Percentiles rank a stretch among this genome's conserved stretches.
Conservation (phyloP, 306 rosid genomes). For the Medicago arabica region DNA sequence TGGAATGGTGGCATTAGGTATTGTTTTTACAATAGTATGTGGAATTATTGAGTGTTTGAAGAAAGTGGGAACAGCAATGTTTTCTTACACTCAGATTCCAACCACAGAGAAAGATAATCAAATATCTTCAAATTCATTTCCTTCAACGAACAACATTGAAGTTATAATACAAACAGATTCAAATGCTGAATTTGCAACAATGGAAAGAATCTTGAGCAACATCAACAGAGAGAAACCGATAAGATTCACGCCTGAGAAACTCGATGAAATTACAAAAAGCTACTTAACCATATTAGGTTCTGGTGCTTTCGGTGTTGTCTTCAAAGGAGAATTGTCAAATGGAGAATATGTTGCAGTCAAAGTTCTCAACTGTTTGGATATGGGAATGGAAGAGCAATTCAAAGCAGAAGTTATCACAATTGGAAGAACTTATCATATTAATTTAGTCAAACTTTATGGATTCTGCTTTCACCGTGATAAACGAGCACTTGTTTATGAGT, state of each 20-base stretch:
- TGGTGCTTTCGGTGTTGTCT: slow-evolving; percentile 53
- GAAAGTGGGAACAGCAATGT: slow-evolving; percentile 54
- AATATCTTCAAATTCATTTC: slow-evolving; percentile 22
- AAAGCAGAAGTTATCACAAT: slow-evolving; percentile 58
- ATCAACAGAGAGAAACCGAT: slow-evolving; percentile 53
- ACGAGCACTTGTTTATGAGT: slow-evolving; percentile 54
- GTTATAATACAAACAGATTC: slow-evolving; percentile 41
- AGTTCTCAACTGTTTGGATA: slow-evolving; percentile 45
- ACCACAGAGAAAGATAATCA: slow-evolving; percentile 30
- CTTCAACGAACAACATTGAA: slow-evolving; percentile 30
- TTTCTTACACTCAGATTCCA: slow-evolving; percentile 46
- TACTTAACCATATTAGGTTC: slow-evolving; percentile 52
- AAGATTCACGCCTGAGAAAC: slow-evolving; percentile 48
- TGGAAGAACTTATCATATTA: slow-evolving; percentile 58
- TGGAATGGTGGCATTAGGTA: slow-evolving; percentile 36
- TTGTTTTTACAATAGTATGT: slow-evolving; percentile 49
- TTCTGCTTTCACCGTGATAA: slow-evolving; percentile 51
- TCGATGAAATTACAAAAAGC: slow-evolving; percentile 38
- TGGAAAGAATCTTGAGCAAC: slow-evolving; percentile 55
- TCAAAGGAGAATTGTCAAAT: slow-evolving; percentile 47
- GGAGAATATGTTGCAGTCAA: slow-evolving; percentile 52
- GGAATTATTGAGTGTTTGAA: slow-evolving; percentile 60
- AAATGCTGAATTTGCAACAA: slow-evolving; percentile 50
- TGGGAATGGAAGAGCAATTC: slow-evolving; percentile 52
- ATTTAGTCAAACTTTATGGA: slow-evolving; percentile 54